phyloP scores from a whole-genome alignment of 805 yeast species.

The Ogataea dorogensis region DNA sequence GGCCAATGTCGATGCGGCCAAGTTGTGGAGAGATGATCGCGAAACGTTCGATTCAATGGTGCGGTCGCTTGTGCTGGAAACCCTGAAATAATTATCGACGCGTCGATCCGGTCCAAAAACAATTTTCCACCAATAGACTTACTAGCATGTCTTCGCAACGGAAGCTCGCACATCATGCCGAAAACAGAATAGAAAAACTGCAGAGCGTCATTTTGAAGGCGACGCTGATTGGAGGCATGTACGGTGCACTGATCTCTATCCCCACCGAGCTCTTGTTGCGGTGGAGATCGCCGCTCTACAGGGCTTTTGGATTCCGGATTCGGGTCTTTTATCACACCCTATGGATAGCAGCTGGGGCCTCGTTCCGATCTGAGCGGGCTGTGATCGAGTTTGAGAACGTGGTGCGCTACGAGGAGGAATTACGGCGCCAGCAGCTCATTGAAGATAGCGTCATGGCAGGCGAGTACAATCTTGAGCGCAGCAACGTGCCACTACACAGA shows the following conservation, averaged over 20 bases:
- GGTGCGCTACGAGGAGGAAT: constrained; percentile 33
- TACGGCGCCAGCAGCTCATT: constrained; percentile 31
- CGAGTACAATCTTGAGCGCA: constrained; percentile 31
- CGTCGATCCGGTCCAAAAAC: constrained; percentile 3
- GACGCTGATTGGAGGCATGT: constrained; percentile 35
- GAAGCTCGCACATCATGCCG: constrained; percentile 25
- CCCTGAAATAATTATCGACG: constrained; percentile 62
- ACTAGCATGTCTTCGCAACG: constrained; percentile 8
- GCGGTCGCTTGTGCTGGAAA: constrained; percentile 60
- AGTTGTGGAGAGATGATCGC: constrained; percentile 87
- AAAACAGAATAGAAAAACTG: constrained; percentile 27
- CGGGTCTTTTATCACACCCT: constrained; percentile 39
- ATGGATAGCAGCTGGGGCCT: constrained; percentile 37
- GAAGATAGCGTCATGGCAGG: constrained; percentile 36
- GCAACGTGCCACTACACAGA: constrained; percentile 13
- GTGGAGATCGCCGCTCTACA: constrained; percentile 38
- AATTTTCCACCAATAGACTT: constrained; percentile 1
- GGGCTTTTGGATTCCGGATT: constrained; percentile 37
- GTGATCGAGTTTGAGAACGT: constrained; percentile 34
- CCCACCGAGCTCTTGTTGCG: constrained; percentile 36
- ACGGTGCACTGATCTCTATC: constrained; percentile 38
- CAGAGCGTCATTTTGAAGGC: constrained; percentile 32
- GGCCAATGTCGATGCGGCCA: constrained; percentile 78
- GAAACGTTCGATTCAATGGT: constrained; percentile 65
- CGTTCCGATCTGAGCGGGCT: constrained; percentile 36